Conservation (phyloP, 2,329 filamentous ascomycete species). For the Pestalotiopsis sp. region DNA sequence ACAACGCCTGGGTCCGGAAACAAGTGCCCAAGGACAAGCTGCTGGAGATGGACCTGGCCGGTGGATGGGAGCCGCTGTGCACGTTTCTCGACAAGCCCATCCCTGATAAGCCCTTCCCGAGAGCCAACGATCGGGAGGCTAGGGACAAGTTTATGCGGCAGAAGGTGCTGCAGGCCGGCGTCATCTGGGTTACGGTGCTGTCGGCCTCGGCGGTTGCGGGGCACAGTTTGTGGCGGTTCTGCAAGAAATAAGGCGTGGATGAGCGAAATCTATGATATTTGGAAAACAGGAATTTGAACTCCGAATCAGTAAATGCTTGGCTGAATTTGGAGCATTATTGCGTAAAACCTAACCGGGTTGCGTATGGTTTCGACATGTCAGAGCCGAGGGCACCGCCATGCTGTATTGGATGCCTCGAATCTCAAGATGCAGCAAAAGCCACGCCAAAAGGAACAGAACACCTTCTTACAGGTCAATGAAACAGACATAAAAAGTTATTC, state of each 20-base stretch:
- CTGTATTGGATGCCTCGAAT: background rate
- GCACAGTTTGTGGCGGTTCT: background rate
- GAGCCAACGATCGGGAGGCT: conserved; percentile 14
- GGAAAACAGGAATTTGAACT: background rate
- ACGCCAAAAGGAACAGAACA: too few species aligned
- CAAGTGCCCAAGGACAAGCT: conserved; percentile 11
- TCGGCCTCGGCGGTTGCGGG: background rate
- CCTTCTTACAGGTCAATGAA: too few species aligned
- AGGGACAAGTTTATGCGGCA: conserved; percentile 17
- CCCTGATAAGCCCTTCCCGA: conserved; percentile 16
- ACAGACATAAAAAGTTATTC: too few species aligned
- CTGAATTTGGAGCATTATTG: too few species aligned
- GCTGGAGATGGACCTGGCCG: conserved; percentile 22
- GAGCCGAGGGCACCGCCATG: too few species aligned
- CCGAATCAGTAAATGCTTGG: too few species aligned
- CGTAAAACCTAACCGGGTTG: too few species aligned
- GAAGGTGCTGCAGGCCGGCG: conserved; percentile 6
- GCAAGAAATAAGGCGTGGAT: background rate
- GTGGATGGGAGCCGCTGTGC: conserved; percentile 26
- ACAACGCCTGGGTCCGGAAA: conserved; percentile 10
- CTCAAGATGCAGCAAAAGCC: background rate
- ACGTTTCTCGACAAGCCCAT: conserved; percentile 20
- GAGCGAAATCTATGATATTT: background rate
- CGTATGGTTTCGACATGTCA: too few species aligned
- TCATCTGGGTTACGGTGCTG: conserved; percentile 2